Percentiles rank a stretch among this genome's conserved stretches.
Evolutionary conservation across 2,329 filamentous ascomycete genomes (phyloP).

Genomic region (Fusarium sp.): DNA sequence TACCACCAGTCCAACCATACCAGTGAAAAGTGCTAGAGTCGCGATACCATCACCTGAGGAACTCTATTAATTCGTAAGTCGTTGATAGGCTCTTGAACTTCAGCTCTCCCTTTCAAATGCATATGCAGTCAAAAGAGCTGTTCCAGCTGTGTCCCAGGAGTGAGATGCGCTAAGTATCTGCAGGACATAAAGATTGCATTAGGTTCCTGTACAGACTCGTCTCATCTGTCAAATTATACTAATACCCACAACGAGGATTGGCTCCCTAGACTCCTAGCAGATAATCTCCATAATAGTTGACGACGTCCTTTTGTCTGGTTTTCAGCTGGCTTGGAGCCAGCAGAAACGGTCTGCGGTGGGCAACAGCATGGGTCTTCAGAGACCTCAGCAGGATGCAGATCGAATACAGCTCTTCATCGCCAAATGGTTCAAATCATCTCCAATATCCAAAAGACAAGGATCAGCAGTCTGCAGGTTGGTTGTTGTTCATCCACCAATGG

Average conservation of each 20-base stretch:
- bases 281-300: slow-evolving; percentile 12
- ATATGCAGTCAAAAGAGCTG: background rate
- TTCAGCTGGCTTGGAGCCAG: slow-evolving; percentile 17
- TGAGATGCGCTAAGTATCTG: slow-evolving; percentile 28
- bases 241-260: slow-evolving; percentile 8
- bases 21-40: background rate
- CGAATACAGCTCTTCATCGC: slow-evolving; percentile 21
- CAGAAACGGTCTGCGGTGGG: background rate
- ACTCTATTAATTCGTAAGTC: slow-evolving; percentile 22
- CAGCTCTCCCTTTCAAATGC: background rate
- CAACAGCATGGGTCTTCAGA: slow-evolving; percentile 18
- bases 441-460: slow-evolving; percentile 9
- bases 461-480: background rate
- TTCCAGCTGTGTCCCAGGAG: slow-evolving; percentile 5
- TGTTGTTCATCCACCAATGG: slow-evolving; percentile 18
- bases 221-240: slow-evolving; percentile 16
- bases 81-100: slow-evolving; percentile 3
- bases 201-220: slow-evolving; percentile 18
- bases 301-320: slow-evolving; percentile 6
- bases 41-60: background rate
- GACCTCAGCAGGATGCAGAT: background rate
- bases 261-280: background rate
- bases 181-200: slow-evolving; percentile 46
- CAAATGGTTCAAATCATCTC: slow-evolving; percentile 1
- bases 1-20: background rate